phyloP scores from a whole-genome alignment of 345 rosid species.

The Citrus cavaleriei region DNA sequence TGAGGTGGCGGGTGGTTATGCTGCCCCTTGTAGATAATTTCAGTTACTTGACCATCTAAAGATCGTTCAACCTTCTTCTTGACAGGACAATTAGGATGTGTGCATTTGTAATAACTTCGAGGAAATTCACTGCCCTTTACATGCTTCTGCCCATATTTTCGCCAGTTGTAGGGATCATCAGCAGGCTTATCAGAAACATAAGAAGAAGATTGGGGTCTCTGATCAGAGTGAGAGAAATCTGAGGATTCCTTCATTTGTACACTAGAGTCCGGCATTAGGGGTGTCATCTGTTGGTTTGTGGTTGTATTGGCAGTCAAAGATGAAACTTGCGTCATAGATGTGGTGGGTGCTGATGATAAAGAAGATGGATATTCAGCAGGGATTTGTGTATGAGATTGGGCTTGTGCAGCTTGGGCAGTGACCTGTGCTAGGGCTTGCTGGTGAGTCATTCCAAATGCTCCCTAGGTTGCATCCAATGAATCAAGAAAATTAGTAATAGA shows the following conservation, averaged over 20 bases:
- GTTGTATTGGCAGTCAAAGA: slow-evolving; percentile 19
- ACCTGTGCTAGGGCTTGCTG: slow-evolving; percentile 85
- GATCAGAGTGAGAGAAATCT: slow-evolving; percentile 37
- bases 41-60: slow-evolving; percentile 72
- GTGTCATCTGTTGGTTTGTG: slow-evolving; percentile 25
- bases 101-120: slow-evolving; percentile 84
- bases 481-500: slow-evolving; percentile 1
- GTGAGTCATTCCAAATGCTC: slow-evolving; percentile 73
- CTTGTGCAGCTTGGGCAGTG: slow-evolving; percentile 73
- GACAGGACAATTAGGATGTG: slow-evolving; percentile 65
- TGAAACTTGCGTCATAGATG: slow-evolving; percentile 28
- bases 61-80: slow-evolving; percentile 87
- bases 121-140: slow-evolving; percentile 84
- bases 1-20: slow-evolving; percentile 69
- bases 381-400: slow-evolving; percentile 30
- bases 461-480: slow-evolving; percentile 35
- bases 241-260: slow-evolving; percentile 28
- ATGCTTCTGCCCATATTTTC: slow-evolving; percentile 91
- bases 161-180: slow-evolving; percentile 78
- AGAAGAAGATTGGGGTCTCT: slow-evolving; percentile 37
- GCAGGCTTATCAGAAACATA: slow-evolving; percentile 55
- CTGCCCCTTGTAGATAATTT: slow-evolving; percentile 84
- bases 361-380: slow-evolving; percentile 31
- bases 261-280: slow-evolving; percentile 24
- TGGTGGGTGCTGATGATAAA: slow-evolving; percentile 25